Base-by-base conservation (phyloP, 1,284 basidiomycete species). In the Kwoniella shivajii region DNA sequence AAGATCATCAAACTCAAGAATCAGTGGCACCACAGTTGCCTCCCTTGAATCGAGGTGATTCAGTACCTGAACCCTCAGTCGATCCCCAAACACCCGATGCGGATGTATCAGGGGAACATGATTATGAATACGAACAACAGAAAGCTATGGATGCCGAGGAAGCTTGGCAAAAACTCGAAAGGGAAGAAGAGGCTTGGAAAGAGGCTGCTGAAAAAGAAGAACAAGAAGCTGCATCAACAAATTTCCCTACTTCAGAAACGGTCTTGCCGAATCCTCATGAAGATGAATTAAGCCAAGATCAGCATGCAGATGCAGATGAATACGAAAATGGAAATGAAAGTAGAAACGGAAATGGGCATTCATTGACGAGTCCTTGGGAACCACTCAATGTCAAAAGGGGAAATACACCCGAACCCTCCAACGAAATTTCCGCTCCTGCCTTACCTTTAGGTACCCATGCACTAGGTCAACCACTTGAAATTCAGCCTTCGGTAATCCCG, bases 81-180 rank as follows among this genome's bases (percentile, higher is more conserved):
- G 27, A 47, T 10, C 45, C 45, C n/a, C 31, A 34, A 13, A 47
- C 30, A 18, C 31, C 45, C 24, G 13, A 13, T 13, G 47, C 31
- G 18, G 44, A 46, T 7, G 47, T 33, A 6, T 53, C 53, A 14
- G 51, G 34, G 1, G 57, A 46, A 30, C 68, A 67, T 34, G 67
- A 63, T 20, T 77, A 77, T 63, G 75, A 77, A 60, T 76, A 67
- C 41, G 69, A 74, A 59, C 75, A 75, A 62, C 75, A 69, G 60
- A 61, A 56, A 38, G 61, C 63, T 54, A 60, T 70, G 51, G 71
- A 74, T 33, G 67, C 60, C 10, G 63, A 59, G 4, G 56, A 61
- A 33, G 55, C 59, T 9, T 61, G 59, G 59, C 54, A 55, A 30
- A 61, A 61, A 48, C 54, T 61, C 20, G 59, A 61, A 22, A 49